Base-by-base conservation (phyloP, 148 eudicot genomes). In the Drosera capensis region DNA sequence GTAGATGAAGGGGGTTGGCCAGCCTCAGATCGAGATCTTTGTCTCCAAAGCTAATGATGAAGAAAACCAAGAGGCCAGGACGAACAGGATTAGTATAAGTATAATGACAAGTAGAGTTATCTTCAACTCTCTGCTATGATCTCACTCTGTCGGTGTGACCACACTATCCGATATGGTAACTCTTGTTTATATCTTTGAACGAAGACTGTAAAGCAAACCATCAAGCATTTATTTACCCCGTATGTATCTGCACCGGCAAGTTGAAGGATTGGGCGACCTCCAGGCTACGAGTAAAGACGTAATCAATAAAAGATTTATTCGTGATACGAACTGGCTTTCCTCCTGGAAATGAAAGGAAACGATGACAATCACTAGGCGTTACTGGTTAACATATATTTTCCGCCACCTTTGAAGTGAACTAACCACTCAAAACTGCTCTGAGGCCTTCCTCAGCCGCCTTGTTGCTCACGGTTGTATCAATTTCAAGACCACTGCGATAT, bases 1-100 rank as follows among this genome's bases (percentile, higher is more conserved):
- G 93, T 20, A 90, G 82, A 72, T 78, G 85, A 68, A 90, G 85
- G 38, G 99, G 99, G 68, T 90, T 90, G 31, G 95, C 59, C 42
- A 58, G 68, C 69, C 88, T 75, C 64, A 85, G 70, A 53, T 90
- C 99, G 56, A 80, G 72, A 78, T 90, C 99, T 37, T 59, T 80
- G 73, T 90, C 99, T 26, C 99, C 99, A 49, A 85, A 80, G 35
- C 99, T 90, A 64, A 45, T 40, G 36, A 22, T 42, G 56, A 46
- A 31, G 23, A 38, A 41, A 15, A 20, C 29, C 11, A 23, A 22
- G 23, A 8, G 7, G 14, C 20, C 20, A 24, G 29, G 25, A 36
- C 21, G 8, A 39, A 4, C 39, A 26, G n/a, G n/a, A n/a, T 17
- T 30, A 37, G 45, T 39, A 52, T 31, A 48, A 15, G 12, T 14